Evolutionary conservation across 768 basidiomycete genomes (phyloP).

Genomic region (Suillus brevipes): DNA sequence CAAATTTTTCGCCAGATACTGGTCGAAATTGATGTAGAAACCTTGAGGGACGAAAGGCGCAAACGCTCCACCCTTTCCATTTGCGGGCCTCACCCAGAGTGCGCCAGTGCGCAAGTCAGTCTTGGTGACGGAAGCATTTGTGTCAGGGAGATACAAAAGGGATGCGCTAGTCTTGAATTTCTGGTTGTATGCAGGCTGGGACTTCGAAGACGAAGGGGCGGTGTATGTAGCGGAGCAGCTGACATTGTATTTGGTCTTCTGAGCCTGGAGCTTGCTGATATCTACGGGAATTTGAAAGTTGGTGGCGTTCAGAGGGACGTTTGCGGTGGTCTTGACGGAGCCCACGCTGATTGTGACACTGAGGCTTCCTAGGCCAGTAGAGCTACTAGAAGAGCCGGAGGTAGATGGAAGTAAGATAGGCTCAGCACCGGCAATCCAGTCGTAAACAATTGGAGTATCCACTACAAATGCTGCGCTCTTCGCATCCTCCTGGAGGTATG

Average conservation of each 20-base stretch:
- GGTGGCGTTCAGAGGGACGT: conserved; percentile 40
- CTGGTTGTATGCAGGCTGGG: conserved; percentile 17
- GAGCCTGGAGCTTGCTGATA: conserved; percentile 29
- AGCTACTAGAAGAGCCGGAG: not conserved
- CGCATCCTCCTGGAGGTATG: conserved; percentile 46
- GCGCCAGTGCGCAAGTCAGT: conserved; percentile 48
- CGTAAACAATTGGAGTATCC: conserved; percentile 39
- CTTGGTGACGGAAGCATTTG: conserved; percentile 44
- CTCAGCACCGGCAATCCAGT: conserved; percentile 34
- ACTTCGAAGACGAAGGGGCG: conserved; percentile 6
- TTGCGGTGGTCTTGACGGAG: conserved; percentile 22
- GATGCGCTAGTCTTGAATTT: conserved; percentile 32
- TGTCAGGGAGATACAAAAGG: conserved; percentile 44
- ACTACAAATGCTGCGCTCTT: conserved; percentile 31
- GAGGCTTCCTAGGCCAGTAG: conserved; percentile 14
- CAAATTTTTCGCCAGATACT: conserved; percentile 53
- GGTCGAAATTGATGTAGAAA: conserved; percentile 66
- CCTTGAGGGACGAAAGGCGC: conserved; percentile 64
- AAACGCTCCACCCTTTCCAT: conserved; percentile 22
- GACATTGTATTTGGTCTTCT: conserved; percentile 31
- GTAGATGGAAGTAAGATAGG: conserved; percentile 27
- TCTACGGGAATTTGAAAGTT: conserved; percentile 37
- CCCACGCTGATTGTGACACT: conserved; percentile 34
- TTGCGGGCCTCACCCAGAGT: conserved; percentile 38
- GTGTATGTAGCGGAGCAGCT: conserved; percentile 36